Evolutionary conservation across 2,329 filamentous ascomycete genomes (phyloP), one percentile per base, ranked within the genome.

Genomic region (Ampelomyces quisqualis): DNA sequence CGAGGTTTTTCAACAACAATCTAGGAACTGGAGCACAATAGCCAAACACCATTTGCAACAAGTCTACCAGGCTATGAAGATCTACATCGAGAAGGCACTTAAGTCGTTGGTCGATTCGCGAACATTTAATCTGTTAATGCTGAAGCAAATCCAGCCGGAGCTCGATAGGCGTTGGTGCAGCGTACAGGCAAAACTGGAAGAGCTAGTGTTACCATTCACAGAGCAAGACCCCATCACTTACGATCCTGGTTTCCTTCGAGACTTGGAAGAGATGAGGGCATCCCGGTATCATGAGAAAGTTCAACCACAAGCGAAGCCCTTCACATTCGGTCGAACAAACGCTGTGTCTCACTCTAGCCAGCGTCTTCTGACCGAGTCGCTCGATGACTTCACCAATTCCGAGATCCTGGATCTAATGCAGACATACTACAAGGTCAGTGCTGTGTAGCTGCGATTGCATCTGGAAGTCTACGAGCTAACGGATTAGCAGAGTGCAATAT

Each of bases 341-440:
- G 2, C 28, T 2, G 18, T 7, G 8, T 21, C 23, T 13, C 28
- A 13, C 6, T 30, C 36, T 15, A 20, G 26, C 7, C 38, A 33
- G 7, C 41, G 50, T 19, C 42, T 58, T 14, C 28, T 59, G 20
- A 56, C 50, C 1, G 50, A 60, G 31, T 54, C 50, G 2, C 37
- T 43, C 47, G 57, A 58, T 19, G 48, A 50, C 24, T 54, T 52
- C 14, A 60, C 59, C 2, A 56, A 55, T 24, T 48, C 44, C 3
- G 59, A 63, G 21, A 57, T 63, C 10, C 31, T 63, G 1, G 48
- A 60, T 38, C 41, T 59, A 10, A 51, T 60, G 47, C 47, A 58
- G 27, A 51, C 51, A 6, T 63, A 61, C 27, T 63, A 63, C 35
- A 58, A 55, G 47, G 57, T 57, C 5, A 26, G 42, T 32, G 7